Evolutionary conservation across 805 yeast genomes (phyloP).

Genomic region (Saccharomyces paradoxus): DNA sequence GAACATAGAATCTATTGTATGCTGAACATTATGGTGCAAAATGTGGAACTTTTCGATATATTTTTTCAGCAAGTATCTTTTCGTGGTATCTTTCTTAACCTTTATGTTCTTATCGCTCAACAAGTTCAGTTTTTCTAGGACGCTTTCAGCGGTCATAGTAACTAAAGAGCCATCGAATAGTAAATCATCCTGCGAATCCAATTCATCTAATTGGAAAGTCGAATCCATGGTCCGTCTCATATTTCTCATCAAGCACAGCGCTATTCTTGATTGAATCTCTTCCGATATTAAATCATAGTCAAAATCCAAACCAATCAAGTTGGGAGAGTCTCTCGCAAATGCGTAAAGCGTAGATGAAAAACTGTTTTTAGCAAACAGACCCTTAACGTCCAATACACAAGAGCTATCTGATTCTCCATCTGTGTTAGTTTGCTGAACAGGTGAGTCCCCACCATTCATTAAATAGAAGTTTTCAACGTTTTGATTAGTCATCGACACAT

Average conservation of each 20-base stretch:
- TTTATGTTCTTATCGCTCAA: background rate
- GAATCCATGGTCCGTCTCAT: slow-evolving; percentile 52
- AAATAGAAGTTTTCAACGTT: background rate
- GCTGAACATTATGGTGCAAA: slow-evolving; percentile 34
- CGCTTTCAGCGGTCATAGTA: slow-evolving; percentile 62
- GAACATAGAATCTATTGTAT: slow-evolving; percentile 50
- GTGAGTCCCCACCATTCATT: background rate
- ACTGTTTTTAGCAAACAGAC: slow-evolving; percentile 41
- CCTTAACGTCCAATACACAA: background rate
- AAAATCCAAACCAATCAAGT: slow-evolving; percentile 58
- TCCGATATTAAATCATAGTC: slow-evolving; percentile 56
- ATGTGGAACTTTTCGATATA: slow-evolving; percentile 36
- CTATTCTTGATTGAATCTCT: slow-evolving; percentile 59
- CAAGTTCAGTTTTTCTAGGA: slow-evolving; percentile 38
- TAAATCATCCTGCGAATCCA: slow-evolving; percentile 44
- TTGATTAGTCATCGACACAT: slow-evolving; percentile 44
- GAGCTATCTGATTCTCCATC: background rate
- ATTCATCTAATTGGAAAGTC: slow-evolving; percentile 27
- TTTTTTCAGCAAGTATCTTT: slow-evolving; percentile 33
- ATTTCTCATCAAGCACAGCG: slow-evolving; percentile 74
- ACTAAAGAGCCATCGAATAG: slow-evolving; percentile 68
- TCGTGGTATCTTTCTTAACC: slow-evolving; percentile 32
- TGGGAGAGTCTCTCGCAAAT: slow-evolving; percentile 54
- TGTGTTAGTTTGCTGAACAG: background rate
- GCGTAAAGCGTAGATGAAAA: slow-evolving; percentile 59